These are phyloP conservation scores for Suillus luteus DNA, from an alignment of 768 basidiomycete species.

Conservation along the genomic window DNA sequence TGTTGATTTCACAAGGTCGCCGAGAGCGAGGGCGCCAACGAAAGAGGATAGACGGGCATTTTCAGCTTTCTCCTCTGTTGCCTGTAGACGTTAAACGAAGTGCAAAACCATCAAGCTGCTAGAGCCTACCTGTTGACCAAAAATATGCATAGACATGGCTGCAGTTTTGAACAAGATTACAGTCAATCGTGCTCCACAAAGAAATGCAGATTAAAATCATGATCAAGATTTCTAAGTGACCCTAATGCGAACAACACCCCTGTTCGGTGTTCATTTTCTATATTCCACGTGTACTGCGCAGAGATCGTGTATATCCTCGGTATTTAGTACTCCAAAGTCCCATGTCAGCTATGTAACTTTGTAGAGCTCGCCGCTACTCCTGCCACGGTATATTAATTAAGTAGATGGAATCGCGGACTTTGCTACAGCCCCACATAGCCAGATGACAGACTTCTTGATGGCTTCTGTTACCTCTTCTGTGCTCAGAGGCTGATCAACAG, in stretches of 20 bases:
- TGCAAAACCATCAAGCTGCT: neutral
- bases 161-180: neutral
- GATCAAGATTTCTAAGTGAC: neutral
- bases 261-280: neutral
- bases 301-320: constrained; percentile 9
- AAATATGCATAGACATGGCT: constrained; percentile 72
- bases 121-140: constrained; percentile 55
- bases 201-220: neutral
- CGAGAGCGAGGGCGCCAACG: constrained; percentile 94
- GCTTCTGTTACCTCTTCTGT: constrained; percentile 70
- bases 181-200: neutral
- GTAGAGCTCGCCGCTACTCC: neutral
- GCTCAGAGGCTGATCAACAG: constrained; percentile 61
- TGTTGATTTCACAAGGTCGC: constrained; percentile 98
- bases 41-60: constrained; percentile 98
- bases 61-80: constrained; percentile 94
- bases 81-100: constrained; percentile 42
- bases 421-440: constrained; percentile 44
- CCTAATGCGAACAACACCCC: neutral
- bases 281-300: neutral
- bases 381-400: neutral
- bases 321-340: constrained; percentile 15
- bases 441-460: constrained; percentile 59
- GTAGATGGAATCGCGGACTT: constrained; percentile 7
- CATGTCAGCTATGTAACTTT: constrained; percentile 10